phyloP scores from a whole-genome alignment of 257 asterid species.

The Striga asiatica region DNA sequence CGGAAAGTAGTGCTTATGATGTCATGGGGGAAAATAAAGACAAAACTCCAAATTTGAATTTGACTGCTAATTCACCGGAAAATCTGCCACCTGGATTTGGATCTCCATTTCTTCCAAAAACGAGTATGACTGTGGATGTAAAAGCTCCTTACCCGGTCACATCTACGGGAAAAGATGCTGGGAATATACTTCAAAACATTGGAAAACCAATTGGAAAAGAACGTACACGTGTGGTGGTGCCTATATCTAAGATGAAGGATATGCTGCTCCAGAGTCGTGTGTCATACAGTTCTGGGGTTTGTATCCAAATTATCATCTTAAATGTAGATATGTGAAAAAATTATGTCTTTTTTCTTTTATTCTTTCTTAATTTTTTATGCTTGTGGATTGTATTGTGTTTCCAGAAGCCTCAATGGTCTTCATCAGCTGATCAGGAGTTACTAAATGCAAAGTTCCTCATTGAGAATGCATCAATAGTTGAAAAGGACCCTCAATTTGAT shows the following conservation, averaged over 20 bases:
- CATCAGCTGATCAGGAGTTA: slow-evolving; percentile 50
- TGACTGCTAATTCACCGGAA: slow-evolving; percentile 16
- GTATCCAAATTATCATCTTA: slow-evolving; percentile 9
- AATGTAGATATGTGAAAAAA: not conserved
- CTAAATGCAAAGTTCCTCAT: slow-evolving; percentile 37
- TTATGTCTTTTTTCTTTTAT: not conserved
- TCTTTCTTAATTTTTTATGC: not conserved
- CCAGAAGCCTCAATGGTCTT: slow-evolving; percentile 64
- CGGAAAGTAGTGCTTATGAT: not conserved
- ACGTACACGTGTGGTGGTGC: slow-evolving; percentile 21
- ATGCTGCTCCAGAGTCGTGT: slow-evolving; percentile 36
- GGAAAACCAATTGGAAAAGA: not conserved
- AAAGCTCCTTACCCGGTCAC: too few species aligned
- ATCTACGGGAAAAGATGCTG: slow-evolving; percentile 15
- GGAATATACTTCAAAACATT: slow-evolving; percentile 12
- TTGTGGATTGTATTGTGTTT: slow-evolving; percentile 15
- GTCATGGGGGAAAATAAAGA: slow-evolving; percentile 7
- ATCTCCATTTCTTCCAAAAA: slow-evolving; percentile 19
- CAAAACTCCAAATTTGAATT: not conserved
- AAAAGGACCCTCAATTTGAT: slow-evolving; percentile 40
- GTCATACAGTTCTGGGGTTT: slow-evolving; percentile 47
- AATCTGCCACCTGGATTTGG: not conserved
- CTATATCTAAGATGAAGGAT: slow-evolving; percentile 58
- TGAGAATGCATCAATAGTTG: slow-evolving; percentile 34
- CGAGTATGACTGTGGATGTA: slow-evolving; percentile 4